Percentiles rank a stretch among this genome's conserved stretches.
Evolutionary conservation across 768 basidiomycete species (phyloP).

Genomic region (Zangia roseola): DNA sequence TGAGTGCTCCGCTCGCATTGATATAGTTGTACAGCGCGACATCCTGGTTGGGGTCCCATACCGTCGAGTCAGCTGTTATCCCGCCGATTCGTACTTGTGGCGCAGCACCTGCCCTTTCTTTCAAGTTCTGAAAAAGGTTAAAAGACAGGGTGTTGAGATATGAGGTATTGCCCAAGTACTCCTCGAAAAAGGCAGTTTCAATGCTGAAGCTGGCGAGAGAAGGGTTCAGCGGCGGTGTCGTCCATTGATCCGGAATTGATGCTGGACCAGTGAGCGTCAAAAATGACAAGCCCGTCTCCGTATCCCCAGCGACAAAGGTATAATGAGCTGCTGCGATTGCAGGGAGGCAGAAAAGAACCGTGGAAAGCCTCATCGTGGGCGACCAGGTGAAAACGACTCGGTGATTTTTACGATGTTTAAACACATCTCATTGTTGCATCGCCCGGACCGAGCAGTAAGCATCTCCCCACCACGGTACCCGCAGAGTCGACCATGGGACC

Average conservation of each 20-base stretch:
- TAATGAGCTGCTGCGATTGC: conserved; percentile 9
- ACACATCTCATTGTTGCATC: too few species aligned
- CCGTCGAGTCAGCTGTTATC: conserved; percentile 54
- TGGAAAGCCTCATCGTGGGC: conserved; percentile 9
- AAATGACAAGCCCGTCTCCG: conserved; percentile 1
- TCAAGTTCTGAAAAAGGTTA: conserved; percentile 45
- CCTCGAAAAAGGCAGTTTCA: conserved; percentile 53
- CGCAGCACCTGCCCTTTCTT: conserved; percentile 43
- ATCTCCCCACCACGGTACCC: too few species aligned
- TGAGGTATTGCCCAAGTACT: conserved; percentile 46
- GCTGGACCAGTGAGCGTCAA: conserved; percentile 42
- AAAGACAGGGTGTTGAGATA: conserved; percentile 43
- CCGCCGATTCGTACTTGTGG: conserved; percentile 52
- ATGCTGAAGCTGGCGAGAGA: conserved; percentile 53
- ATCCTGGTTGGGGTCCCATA: conserved; percentile 43
- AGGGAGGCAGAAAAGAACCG: neutral
- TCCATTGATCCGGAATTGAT: conserved; percentile 39
- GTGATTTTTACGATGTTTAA: neutral
- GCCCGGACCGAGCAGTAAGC: too few species aligned
- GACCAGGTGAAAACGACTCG: neutral
- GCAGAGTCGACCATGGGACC: too few species aligned
- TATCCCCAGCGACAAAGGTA: conserved; percentile 6
- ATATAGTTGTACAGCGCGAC: conserved; percentile 38
- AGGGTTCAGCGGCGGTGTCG: conserved; percentile 43
- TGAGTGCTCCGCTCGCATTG: conserved; percentile 42